phyloP scores from a whole-genome alignment of 305 asterid genomes.

The Fraxinus velutina region DNA sequence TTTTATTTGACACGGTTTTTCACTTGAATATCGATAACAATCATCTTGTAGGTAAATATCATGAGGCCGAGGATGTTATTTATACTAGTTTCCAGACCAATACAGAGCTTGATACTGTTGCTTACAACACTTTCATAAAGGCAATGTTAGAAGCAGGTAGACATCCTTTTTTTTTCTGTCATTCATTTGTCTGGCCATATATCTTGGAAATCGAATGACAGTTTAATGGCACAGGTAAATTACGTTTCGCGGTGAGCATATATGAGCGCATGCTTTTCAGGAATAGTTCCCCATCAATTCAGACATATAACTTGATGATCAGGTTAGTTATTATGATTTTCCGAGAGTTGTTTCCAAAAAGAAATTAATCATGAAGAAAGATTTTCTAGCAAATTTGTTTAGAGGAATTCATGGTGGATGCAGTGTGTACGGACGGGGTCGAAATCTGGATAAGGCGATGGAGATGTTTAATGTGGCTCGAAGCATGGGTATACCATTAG shows the following conservation, averaged over 20 bases:
- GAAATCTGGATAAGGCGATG: conserved; percentile 68
- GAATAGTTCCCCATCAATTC: conserved; percentile 59
- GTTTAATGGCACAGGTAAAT: conserved; percentile 59
- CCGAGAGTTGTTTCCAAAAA: background rate
- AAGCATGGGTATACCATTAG: conserved; percentile 56
- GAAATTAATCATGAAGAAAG: conserved; percentile 12
- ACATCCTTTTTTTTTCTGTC: conserved; percentile 8
- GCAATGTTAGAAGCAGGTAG: conserved; percentile 88
- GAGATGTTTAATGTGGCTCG: conserved; percentile 65
- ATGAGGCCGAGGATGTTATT: conserved; percentile 57
- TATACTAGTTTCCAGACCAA: conserved; percentile 47
- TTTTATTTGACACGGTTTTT: conserved; percentile 1
- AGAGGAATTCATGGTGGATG: conserved; percentile 23
- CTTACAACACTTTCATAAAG: conserved; percentile 83
- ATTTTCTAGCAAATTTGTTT: conserved; percentile 15
- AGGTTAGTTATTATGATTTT: conserved; percentile 43
- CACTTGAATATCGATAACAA: conserved; percentile 15
- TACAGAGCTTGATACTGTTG: conserved; percentile 84
- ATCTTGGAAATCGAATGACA: conserved; percentile 11
- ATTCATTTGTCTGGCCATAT: conserved; percentile 12
- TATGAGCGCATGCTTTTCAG: conserved; percentile 67
- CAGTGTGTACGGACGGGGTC: conserved; percentile 85
- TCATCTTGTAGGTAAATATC: conserved; percentile 53
- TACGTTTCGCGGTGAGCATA: conserved; percentile 59
- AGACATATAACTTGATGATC: conserved; percentile 88